A percentile compares a stretch with the other conserved stretches of the same genome.
Evolutionary conservation across 2,329 filamentous ascomycete genomes (phyloP).

Genomic region (Daldinia sp.): DNA sequence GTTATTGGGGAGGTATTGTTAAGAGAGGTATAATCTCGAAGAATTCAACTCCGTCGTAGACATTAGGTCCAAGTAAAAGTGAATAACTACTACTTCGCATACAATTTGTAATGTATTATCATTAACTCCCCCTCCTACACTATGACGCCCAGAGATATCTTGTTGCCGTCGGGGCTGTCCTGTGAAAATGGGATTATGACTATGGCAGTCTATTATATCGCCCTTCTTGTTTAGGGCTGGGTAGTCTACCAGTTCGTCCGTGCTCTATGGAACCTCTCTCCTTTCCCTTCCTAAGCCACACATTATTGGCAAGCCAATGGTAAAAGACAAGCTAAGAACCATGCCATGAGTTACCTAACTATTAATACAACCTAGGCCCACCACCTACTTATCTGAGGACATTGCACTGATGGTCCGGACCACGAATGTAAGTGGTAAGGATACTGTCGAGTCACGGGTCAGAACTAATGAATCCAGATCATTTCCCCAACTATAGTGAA

Average conservation of each 20-base stretch:
- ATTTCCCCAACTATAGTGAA: constrained; percentile 24
- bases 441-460: not conserved
- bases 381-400: constrained; percentile 19
- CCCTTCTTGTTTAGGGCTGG: constrained; percentile 20
- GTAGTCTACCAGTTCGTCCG: constrained; percentile 20
- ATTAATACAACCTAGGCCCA: no score
- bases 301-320: constrained; percentile 5
- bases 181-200: not conserved
- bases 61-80: no score
- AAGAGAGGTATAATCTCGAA: no score
- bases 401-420: constrained; percentile 12
- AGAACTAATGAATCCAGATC: constrained; percentile 11
- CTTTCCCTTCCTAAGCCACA: constrained; percentile 22
- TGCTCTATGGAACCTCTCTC: constrained; percentile 26
- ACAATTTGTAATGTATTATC: no score
- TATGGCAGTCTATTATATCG: constrained; percentile 6
- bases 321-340: no score
- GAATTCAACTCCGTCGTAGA: no score
- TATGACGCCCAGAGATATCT: constrained; percentile 6
- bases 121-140: no score
- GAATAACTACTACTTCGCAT: no score
- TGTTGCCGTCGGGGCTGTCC: not conserved
- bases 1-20: no score
- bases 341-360: no score
- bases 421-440: constrained; percentile 8